These are phyloP conservation scores for Achlya hypogyna DNA, from an alignment of 352 stramenopile genomes.

Conservation along the genomic window DNA sequence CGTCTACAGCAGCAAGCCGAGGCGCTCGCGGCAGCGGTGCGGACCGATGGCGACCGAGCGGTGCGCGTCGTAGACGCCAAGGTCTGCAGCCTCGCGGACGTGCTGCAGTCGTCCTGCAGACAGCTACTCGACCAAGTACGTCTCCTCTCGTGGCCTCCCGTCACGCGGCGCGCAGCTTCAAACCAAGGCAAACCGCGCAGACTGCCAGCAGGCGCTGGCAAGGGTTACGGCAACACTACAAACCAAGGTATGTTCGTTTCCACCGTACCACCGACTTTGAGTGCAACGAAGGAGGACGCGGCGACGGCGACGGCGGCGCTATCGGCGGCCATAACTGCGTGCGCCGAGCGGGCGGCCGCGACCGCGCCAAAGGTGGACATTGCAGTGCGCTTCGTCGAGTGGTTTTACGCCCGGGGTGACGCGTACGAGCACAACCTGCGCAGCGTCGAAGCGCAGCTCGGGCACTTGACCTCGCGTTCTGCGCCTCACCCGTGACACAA, in stretches of 20 bases:
- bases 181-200: too few species aligned
- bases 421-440: conserved; percentile 66
- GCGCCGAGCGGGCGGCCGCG: too few species aligned
- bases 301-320: background rate
- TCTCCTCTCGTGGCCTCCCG: too few species aligned
- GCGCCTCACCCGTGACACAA: too few species aligned
- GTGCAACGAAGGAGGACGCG: background rate
- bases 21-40: too few species aligned
- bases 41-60: too few species aligned
- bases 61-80: background rate
- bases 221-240: background rate
- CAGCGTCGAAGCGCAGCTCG: conserved; percentile 54
- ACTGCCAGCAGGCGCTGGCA: too few species aligned
- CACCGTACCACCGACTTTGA: background rate
- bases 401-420: conserved; percentile 57
- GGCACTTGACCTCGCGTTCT: conserved; percentile 32
- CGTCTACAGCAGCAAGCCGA: background rate
- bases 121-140: background rate
- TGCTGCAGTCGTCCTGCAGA: background rate
- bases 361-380: background rate
- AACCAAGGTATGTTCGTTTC: background rate
- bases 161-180: too few species aligned
- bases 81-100: background rate
- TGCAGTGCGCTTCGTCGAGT: conserved; percentile 52
- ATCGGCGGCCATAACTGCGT: background rate